phyloP scores from a whole-genome alignment of 2,329 filamentous ascomycete species.

The Fusarium foetens region DNA sequence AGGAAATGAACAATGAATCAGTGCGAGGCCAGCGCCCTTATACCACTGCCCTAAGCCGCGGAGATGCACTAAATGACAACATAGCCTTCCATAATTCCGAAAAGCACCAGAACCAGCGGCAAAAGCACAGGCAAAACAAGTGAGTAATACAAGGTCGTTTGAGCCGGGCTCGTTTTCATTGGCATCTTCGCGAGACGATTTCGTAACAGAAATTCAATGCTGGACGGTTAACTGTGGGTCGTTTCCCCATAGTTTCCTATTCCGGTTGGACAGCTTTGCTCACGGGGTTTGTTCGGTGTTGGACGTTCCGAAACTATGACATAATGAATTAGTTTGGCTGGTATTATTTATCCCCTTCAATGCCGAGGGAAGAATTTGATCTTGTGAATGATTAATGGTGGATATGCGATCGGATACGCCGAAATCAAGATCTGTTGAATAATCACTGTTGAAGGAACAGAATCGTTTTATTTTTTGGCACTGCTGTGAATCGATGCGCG shows the following conservation, averaged over 20 bases:
- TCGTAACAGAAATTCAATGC: slow-evolving; percentile 43
- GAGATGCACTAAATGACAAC: slow-evolving; percentile 35
- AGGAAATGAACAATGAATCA: background rate
- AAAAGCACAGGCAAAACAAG: background rate
- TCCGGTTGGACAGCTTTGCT: background rate
- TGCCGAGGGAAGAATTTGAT: background rate
- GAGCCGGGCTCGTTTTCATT: slow-evolving; percentile 25
- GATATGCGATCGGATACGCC: background rate
- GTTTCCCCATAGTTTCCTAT: background rate
- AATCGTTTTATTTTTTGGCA: no score
- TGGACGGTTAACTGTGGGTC: slow-evolving; percentile 29
- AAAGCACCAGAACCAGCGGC: background rate
- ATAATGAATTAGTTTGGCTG: background rate
- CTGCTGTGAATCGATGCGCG: no score
- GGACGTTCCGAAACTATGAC: background rate
- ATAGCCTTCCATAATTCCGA: background rate
- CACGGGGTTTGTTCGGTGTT: background rate
- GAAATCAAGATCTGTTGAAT: no score
- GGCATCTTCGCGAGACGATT: slow-evolving; percentile 38
- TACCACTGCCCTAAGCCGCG: slow-evolving; percentile 29
- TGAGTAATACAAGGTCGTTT: background rate
- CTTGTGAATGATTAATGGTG: background rate
- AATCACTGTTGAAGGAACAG: no score
- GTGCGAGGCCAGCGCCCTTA: slow-evolving; percentile 1
- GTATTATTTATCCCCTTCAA: background rate